Evolutionary conservation across 2,329 filamentous ascomycete genomes (phyloP), one percentile per base, ranked within the genome.

Genomic region (Sporothrix mexicana): DNA sequence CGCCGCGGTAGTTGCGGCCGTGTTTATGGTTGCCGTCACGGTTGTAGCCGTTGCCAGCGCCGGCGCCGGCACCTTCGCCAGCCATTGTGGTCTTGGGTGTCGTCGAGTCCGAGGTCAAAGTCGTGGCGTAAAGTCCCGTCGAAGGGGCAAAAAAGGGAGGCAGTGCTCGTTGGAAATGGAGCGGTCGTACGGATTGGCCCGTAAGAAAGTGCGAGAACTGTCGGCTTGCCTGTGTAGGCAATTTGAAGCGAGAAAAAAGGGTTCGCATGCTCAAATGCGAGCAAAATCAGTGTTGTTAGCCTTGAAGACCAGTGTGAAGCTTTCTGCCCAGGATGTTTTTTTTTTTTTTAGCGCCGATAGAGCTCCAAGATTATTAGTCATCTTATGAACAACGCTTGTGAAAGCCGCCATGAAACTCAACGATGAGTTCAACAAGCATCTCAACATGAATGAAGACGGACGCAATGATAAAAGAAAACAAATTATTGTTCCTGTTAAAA

Each of bases 1-100:
- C 72, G 41, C 72, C 72, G 25, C 59, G 67, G 72, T 67, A 57
- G 59, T 67, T 73, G 49, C 57, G 67, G 41, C 53, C 62, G 20
- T 61, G 53, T 15, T 62, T 70, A 12, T 45, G 30, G 17, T 15
- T 36, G 15, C 59, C 30, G 8, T 62, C 62, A 12, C 25, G 30
- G 17, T 15, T 36, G 15, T 36, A 15, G 8, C 23, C 45, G 43
- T 23, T 20, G 4, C 64, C 47, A 15, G 25, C 9, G 64, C 64
- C 64, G 20, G 45, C 8, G 15, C 64, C 64, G n/a, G 53, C 47
- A 7, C 47, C 66, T 4, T 68, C 66, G 3, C 66, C 66, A 13
- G 66, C 66, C 66, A 68, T 68, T 17, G 15, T 62, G 9, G 25
- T 53, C 17, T 47, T 36, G 6, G 36, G 10, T 2, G 30, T 30